Conservation (phyloP, 495 filamentous ascomycete genomes). For the Aspergillus bertholletiae region DNA sequence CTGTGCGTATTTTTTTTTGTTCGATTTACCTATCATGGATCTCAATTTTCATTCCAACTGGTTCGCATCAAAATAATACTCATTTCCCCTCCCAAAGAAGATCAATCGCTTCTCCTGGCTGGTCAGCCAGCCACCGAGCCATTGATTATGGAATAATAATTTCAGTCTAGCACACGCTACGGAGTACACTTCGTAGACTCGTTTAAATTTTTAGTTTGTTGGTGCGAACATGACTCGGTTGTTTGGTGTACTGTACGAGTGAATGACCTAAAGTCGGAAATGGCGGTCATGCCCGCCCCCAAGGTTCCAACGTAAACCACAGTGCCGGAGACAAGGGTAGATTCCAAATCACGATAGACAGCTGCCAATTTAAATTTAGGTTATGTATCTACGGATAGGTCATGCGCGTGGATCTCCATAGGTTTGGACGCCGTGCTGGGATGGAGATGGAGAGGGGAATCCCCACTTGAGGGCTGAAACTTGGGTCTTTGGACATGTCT, state of each 20-base stretch:
- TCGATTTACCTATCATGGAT: neutral
- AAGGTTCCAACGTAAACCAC: neutral
- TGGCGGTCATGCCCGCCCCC: no score
- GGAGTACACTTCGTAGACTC: neutral
- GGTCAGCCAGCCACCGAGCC: no score
- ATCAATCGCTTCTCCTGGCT: no score
- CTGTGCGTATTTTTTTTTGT: neutral
- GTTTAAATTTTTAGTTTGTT: no score
- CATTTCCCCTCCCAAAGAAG: no score
- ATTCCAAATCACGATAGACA: conserved; percentile 2
- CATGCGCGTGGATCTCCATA: neutral
- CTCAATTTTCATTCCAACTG: no score
- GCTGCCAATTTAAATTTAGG: neutral
- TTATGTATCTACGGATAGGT: neutral
- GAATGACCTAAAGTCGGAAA: no score
- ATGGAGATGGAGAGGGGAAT: neutral
- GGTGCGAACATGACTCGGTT: no score
- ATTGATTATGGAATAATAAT: no score
- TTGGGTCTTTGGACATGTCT: neutral
- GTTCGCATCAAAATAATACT: no score
- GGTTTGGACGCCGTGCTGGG: neutral
- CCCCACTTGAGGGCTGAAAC: neutral
- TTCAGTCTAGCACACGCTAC: neutral
- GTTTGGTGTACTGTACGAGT: no score
- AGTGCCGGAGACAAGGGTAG: no score